These are phyloP conservation scores for Penicillium angulare DNA, from an alignment of 495 filamentous ascomycete genomes.

Conservation along the genomic window DNA sequence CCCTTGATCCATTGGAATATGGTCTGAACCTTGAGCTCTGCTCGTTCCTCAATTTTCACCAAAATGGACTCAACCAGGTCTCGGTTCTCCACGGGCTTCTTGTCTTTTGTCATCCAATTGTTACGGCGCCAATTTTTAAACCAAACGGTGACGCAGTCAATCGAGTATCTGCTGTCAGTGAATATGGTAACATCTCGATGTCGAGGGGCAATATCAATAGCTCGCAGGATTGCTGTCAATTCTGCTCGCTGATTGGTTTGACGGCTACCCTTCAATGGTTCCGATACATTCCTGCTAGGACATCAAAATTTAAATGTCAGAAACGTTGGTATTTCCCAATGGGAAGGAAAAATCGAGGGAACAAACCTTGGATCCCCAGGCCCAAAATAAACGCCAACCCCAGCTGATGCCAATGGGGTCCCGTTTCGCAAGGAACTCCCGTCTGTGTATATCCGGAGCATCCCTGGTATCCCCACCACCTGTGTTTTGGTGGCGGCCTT, in stretches of 20 bases:
- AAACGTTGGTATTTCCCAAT: slow-evolving; percentile 4
- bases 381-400: slow-evolving; percentile 88
- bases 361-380: slow-evolving; percentile 66
- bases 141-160: slow-evolving; percentile 89
- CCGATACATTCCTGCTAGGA: slow-evolving; percentile 75
- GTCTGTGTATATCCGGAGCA: slow-evolving; percentile 83
- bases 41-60: slow-evolving; percentile 67
- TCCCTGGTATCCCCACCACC: slow-evolving; percentile 39
- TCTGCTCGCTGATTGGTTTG: slow-evolving; percentile 97
- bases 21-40: slow-evolving; percentile 57
- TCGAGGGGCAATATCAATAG: slow-evolving; percentile 70
- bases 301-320: slow-evolving; percentile 23
- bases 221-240: slow-evolving; percentile 80
- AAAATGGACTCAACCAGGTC: slow-evolving; percentile 77
- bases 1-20: slow-evolving; percentile 88
- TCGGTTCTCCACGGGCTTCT: slow-evolving; percentile 76
- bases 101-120: slow-evolving; percentile 68
- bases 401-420: slow-evolving; percentile 64
- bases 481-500: slow-evolving; percentile 45
- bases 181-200: slow-evolving; percentile 66
- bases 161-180: slow-evolving; percentile 83
- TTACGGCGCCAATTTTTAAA: slow-evolving; percentile 74
- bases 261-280: slow-evolving; percentile 65
- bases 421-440: slow-evolving; percentile 83
- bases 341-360: neutral